Percentiles rank a stretch among this genome's conserved stretches.
phyloP scores from a whole-genome alignment of 306 rosid species.

The Castanea crenata region DNA sequence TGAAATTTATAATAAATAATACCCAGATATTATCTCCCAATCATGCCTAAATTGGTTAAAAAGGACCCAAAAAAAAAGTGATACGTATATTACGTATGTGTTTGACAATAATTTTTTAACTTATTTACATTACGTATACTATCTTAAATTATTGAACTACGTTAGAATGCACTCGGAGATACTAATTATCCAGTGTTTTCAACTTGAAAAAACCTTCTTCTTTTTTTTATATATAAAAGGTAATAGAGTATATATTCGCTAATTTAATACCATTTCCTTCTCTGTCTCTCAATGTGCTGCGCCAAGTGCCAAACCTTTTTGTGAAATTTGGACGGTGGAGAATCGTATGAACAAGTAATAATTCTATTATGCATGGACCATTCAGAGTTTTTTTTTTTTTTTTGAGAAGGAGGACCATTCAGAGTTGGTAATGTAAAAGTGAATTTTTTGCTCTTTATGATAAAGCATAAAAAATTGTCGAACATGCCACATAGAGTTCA shows the following conservation, averaged over 20 bases:
- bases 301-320: constrained; percentile 22
- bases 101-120: too few relatives aligned
- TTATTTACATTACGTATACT: too few relatives aligned
- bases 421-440: constrained; percentile 16
- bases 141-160: too few relatives aligned
- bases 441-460: constrained; percentile 26
- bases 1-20: neutral
- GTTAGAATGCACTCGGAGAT: too few relatives aligned
- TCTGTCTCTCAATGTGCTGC: constrained; percentile 34
- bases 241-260: constrained; percentile 14
- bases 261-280: constrained; percentile 21
- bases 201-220: too few relatives aligned
- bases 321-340: constrained; percentile 46
- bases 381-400: constrained; percentile 13
- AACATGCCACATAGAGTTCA: constrained; percentile 39
- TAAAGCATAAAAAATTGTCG: constrained; percentile 31
- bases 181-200: too few relatives aligned
- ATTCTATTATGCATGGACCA: constrained; percentile 45
- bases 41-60: constrained; percentile 21
- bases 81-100: too few relatives aligned
- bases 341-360: constrained; percentile 36
- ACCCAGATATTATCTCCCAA: neutral
- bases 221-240: neutral
- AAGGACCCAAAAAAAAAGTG: too few relatives aligned
- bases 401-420: constrained; percentile 40